Evolutionary conservation across 2,329 filamentous ascomycete genomes (phyloP).

Genomic region (Aspergillus calidoustus): DNA sequence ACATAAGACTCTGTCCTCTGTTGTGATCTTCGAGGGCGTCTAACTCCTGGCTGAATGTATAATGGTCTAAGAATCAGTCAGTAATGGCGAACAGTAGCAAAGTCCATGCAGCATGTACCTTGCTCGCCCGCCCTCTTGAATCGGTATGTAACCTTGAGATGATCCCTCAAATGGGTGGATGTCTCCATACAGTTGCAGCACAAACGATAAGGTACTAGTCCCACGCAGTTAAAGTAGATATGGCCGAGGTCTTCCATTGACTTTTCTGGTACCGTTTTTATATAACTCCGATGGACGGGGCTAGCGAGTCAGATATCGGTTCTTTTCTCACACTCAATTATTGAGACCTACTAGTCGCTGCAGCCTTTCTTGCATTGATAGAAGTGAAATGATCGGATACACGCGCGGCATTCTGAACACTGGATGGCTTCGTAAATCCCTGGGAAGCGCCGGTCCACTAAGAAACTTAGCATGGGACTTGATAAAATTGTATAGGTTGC

Average conservation of each 20-base stretch:
- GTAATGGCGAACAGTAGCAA: neutral
- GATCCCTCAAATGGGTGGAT: constrained; percentile 4
- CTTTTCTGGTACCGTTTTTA: constrained; percentile 4
- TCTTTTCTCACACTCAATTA: neutral
- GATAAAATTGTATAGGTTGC: neutral
- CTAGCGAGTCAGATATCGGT: neutral
- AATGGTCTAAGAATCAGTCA: neutral
- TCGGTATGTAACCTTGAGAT: constrained; percentile 6
- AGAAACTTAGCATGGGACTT: neutral
- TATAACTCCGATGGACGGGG: neutral
- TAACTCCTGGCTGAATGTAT: constrained; percentile 9
- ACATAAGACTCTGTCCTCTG: constrained; percentile 13
- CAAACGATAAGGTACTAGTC: neutral
- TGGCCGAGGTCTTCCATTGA: neutral
- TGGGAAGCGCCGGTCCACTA: constrained; percentile 4
- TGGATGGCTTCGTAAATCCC: constrained; percentile 14
- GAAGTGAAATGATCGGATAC: constrained; percentile 16
- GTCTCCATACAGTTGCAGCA: constrained; percentile 17
- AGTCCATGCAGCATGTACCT: neutral
- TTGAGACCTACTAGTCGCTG: constrained; percentile 2
- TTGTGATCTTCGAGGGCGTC: constrained; percentile 16
- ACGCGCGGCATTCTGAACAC: constrained; percentile 15
- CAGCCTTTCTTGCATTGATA: constrained; percentile 13
- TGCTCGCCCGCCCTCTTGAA: constrained; percentile 13
- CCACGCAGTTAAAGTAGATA: neutral